These are phyloP conservation scores for Punica granatum DNA, from an alignment of 345 rosid species.

Conservation along the genomic window DNA sequence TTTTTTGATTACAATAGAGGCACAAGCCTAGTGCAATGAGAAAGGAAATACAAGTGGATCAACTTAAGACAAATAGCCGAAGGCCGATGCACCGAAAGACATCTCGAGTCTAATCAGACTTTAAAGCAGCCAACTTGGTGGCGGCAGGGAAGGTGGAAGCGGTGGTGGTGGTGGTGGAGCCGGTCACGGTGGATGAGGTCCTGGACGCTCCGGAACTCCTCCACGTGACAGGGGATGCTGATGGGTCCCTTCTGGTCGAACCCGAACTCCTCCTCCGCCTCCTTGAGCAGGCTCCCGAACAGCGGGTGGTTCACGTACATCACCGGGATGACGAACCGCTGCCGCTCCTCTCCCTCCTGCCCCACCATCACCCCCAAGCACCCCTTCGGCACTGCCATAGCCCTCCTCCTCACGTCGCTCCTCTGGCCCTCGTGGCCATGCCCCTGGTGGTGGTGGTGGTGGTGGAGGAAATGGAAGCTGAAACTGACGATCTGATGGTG, in stretches of 20 bases:
- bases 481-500: conserved; percentile 29
- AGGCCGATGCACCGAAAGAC: too few relatives aligned
- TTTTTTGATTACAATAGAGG: too few relatives aligned
- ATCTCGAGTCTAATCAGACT: too few relatives aligned
- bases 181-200: conserved; percentile 46
- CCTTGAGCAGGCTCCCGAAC: conserved; percentile 50
- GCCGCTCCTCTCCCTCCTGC: conserved; percentile 51
- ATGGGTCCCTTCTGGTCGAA: conserved; percentile 66
- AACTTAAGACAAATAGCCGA: too few relatives aligned
- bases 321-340: conserved; percentile 73
- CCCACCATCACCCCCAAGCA: conserved; percentile 64
- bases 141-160: conserved; percentile 23
- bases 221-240: conserved; percentile 69
- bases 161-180: too few relatives aligned
- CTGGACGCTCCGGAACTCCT: conserved; percentile 60
- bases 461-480: conserved; percentile 24
- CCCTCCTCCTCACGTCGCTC: too few relatives aligned
- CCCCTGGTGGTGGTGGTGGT: too few relatives aligned
- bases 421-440: conserved; percentile 18
- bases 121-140: conserved; percentile 38
- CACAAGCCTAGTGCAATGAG: too few relatives aligned
- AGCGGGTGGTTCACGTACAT: conserved; percentile 70
- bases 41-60: too few relatives aligned
- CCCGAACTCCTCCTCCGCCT: conserved; percentile 71
- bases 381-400: conserved; percentile 77